Evolutionary conservation across 257 asterid species (phyloP), one percentile per base, ranked within the genome.

Genomic region (Paulownia fortunei): DNA sequence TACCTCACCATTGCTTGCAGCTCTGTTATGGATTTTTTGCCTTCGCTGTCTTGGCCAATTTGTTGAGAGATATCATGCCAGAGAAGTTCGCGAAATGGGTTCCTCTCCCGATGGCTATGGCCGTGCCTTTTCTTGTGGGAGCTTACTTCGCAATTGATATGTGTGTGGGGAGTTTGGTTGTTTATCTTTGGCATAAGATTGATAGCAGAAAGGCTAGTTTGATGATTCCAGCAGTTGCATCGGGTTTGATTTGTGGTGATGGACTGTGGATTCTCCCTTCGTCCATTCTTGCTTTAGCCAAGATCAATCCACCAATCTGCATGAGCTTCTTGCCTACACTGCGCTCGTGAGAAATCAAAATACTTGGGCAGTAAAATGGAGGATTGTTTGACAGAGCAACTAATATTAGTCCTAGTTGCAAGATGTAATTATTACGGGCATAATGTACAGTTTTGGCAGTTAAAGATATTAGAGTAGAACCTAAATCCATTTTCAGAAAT

Each of bases 31-130:
- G 81, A 47, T 87, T 82, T 34, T 87, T 87, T 6, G 83, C 79
- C 0, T 83, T 84, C 13, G 91, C 87, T 7, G 76, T 79, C 3
- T 5, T 73, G 63, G 86, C 78, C 8, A 85, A 87, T 36, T 27
- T 87, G 67, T 27, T 49, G 76, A 80, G 88, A 67, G 91, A 87
- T 10, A 1, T 18, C 0, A 4, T 37, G 37, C 84, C 87, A 0
- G 58, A 32, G 77, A 87, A 56, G 82, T 15, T 78, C 5, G 86
- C 79, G 32, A 81, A 69, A 51, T 83, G 86, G 87, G 65, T 85
- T 7, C 91, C 89, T 12, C 82, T 85, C 1, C 91, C 89, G 4
- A 85, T 85, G 87, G 89, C 88, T 0, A 87, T 85, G 88, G 91
- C 91, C 0, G 86, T 87, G 6, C 91, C 91, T 0, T 81, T 83